A percentile compares a stretch with the other conserved stretches of the same genome.
phyloP scores from a whole-genome alignment of 2,329 filamentous ascomycete genomes.

The Lomentospora prolificans region DNA sequence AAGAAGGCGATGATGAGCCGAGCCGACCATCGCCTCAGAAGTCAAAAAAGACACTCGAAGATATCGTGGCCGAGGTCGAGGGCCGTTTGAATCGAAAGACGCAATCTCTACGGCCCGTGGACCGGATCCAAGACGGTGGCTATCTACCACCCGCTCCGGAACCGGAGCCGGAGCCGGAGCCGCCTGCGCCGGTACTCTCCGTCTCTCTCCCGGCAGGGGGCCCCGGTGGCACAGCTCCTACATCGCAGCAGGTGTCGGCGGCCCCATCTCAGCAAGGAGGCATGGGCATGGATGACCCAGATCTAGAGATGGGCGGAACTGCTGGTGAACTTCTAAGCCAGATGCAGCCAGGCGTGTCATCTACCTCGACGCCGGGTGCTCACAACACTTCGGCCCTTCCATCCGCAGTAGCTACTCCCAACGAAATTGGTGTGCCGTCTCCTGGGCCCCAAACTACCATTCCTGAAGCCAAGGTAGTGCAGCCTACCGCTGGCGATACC shows the following conservation, averaged over 20 bases:
- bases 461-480: conserved; percentile 13
- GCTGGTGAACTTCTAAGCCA: conserved; percentile 58
- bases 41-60: conserved; percentile 50
- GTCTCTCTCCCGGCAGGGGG: conserved; percentile 15
- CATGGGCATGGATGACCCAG: conserved; percentile 47
- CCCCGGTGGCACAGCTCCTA: conserved; percentile 7
- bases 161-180: conserved; percentile 20
- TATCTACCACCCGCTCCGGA: conserved; percentile 51
- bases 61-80: conserved; percentile 69
- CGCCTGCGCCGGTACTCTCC: conserved; percentile 15
- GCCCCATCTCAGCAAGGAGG: conserved; percentile 46
- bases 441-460: conserved; percentile 25
- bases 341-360: conserved; percentile 54
- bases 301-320: conserved; percentile 56
- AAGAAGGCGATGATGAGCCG: conserved; percentile 39
- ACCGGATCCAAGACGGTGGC: conserved; percentile 70
- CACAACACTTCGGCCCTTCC: conserved; percentile 36
- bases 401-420: conserved; percentile 49
- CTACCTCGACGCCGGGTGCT: conserved; percentile 47
- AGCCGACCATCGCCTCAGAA: conserved; percentile 26
- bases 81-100: conserved; percentile 57
- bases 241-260: conserved; percentile 44
- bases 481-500: conserved; percentile 22
- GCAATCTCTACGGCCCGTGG: conserved; percentile 51
- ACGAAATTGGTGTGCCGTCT: conserved; percentile 34